These are phyloP conservation scores for Solanum habrochaites DNA, from an alignment of 257 asterid genomes.

Conservation along the genomic window DNA sequence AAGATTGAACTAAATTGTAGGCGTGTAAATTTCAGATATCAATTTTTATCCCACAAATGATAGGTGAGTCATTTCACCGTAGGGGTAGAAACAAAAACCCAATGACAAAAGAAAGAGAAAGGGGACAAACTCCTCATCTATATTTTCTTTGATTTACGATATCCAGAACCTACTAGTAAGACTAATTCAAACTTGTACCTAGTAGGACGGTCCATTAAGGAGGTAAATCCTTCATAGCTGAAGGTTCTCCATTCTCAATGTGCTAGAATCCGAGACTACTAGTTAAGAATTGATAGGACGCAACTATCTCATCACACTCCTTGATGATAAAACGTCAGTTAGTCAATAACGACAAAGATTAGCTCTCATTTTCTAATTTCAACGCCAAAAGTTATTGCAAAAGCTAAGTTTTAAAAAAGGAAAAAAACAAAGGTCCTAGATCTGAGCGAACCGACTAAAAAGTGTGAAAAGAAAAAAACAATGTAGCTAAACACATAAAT, in stretches of 20 bases:
- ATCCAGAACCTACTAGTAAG: background rate
- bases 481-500: background rate
- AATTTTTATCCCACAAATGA: background rate
- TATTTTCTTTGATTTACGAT: background rate
- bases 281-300: background rate
- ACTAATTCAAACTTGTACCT: background rate
- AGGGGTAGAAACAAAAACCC: background rate
- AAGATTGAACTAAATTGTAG: background rate
- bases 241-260: background rate
- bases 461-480: background rate
- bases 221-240: background rate
- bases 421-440: background rate
- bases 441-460: background rate
- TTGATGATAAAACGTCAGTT: background rate
- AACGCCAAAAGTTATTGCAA: background rate
- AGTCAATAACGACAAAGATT: background rate
- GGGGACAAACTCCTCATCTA: background rate
- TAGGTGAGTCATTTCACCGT: background rate
- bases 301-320: background rate
- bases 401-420: background rate
- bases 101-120: background rate
- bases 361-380: background rate
- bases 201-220: background rate
- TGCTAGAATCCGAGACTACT: background rate
- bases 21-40: background rate